phyloP scores from a whole-genome alignment of 1,284 basidiomycete genomes.

The Trametes hirsuta region DNA sequence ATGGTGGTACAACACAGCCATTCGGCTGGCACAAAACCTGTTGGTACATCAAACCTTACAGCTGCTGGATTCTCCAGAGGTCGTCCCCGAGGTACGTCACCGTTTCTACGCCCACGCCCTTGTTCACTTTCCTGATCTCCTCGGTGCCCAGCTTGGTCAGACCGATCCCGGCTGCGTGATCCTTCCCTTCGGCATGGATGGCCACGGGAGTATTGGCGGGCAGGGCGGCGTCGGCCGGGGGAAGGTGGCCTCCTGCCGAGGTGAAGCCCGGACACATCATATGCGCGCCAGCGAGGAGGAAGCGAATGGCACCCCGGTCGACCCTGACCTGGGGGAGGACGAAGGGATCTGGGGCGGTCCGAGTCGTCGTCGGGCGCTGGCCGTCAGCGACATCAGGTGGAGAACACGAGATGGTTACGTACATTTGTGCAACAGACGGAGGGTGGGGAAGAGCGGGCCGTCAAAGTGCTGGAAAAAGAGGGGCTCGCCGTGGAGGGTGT shows the following conservation, averaged over 20 bases:
- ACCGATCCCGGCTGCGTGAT: conserved; percentile 89
- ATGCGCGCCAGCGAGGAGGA: conserved; percentile 89
- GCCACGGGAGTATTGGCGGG: conserved; percentile 79
- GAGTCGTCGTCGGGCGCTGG: neutral
- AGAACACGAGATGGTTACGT: conserved; percentile 34
- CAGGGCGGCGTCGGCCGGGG: conserved; percentile 72
- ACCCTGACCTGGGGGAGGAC: conserved; percentile 89
- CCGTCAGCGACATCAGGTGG: conserved; percentile 6
- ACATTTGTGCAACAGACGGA: conserved; percentile 93
- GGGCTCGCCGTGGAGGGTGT: conserved; percentile 84
- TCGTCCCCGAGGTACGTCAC: conserved; percentile 89
- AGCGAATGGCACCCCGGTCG: conserved; percentile 97
- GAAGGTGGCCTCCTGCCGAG: conserved; percentile 88
- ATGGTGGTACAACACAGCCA: conserved; percentile 12
- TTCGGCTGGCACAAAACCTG: conserved; percentile 3
- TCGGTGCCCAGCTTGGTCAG: conserved; percentile 83
- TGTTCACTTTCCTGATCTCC: conserved; percentile 89
- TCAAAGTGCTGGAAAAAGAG: conserved; percentile 98
- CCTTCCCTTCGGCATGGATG: conserved; percentile 95
- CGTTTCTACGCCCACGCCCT: conserved; percentile 90
- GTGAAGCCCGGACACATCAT: conserved; percentile 99
- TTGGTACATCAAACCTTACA: conserved; percentile 46
- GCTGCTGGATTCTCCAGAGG: conserved; percentile 77
- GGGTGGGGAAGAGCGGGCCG: conserved; percentile 88
- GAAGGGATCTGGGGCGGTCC: conserved; percentile 70